phyloP scores from a whole-genome alignment of 106 monocot species.

The Amphibolis antarctica region DNA sequence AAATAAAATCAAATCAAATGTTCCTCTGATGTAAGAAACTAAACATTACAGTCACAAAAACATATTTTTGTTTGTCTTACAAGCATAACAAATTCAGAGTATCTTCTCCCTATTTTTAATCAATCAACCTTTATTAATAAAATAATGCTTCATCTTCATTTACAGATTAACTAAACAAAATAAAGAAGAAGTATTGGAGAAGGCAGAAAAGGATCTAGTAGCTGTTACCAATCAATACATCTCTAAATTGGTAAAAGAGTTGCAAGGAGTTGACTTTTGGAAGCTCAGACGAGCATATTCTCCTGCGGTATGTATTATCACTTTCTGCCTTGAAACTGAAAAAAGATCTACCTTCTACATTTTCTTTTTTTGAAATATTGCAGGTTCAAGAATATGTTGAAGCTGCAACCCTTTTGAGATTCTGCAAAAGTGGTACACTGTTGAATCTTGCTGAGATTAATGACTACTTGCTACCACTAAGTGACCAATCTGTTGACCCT shows the following conservation, averaged over 20 bases:
- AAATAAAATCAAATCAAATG: too few species aligned
- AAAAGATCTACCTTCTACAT: background rate
- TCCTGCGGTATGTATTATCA: constrained; percentile 37
- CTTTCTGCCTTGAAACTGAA: background rate
- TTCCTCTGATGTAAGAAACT: too few species aligned
- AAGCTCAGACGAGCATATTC: constrained; percentile 95
- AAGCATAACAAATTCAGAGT: background rate
- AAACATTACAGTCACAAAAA: background rate
- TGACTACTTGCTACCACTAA: constrained; percentile 11
- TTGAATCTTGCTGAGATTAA: constrained; percentile 27
- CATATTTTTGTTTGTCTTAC: background rate
- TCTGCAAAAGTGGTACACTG: constrained; percentile 20
- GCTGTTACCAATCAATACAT: constrained; percentile 64
- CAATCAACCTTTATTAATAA: background rate
- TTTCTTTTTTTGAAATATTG: constrained; percentile 5
- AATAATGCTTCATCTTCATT: constrained; percentile 8
- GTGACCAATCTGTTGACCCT: constrained; percentile 14
- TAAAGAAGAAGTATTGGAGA: constrained; percentile 74
- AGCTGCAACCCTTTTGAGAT: constrained; percentile 71
- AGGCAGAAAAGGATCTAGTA: constrained; percentile 78
- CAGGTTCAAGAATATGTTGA: constrained; percentile 97
- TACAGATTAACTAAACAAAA: constrained; percentile 66
- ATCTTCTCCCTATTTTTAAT: background rate
- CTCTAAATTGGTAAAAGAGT: constrained; percentile 76
- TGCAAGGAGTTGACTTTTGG: constrained; percentile 91